phyloP scores from a whole-genome alignment of 2,329 filamentous ascomycete species.

The Paraphaeosphaeria sporulosa region DNA sequence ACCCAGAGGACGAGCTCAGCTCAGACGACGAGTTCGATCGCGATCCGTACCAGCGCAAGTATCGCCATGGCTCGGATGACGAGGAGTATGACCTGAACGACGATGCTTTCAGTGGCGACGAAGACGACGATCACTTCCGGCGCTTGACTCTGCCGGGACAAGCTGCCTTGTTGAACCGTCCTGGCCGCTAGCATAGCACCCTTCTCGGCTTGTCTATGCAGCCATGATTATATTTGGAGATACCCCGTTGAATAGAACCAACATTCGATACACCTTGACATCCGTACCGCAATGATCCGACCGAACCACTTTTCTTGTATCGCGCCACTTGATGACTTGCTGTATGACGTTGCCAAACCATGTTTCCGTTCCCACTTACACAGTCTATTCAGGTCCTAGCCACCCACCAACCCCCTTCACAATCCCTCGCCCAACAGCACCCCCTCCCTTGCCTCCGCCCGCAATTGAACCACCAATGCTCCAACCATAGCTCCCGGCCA shows the following conservation, averaged over 20 bases:
- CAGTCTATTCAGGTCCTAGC: neutral
- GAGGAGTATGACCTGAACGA: conserved; percentile 46
- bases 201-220: neutral
- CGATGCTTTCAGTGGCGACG: conserved; percentile 34
- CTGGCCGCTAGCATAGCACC: conserved; percentile 18
- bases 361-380: neutral
- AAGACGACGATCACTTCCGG: conserved; percentile 39
- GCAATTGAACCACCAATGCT: conserved; percentile 15
- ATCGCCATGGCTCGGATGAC: conserved; percentile 49
- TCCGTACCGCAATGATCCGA: neutral
- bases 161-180: conserved; percentile 34
- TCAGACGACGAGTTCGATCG: conserved; percentile 71
- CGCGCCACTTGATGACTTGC: too few species aligned
- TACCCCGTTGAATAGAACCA: neutral
- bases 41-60: conserved; percentile 50
- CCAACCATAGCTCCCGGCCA: conserved; percentile 24
- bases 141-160: conserved; percentile 32
- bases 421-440: too few species aligned
- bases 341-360: neutral
- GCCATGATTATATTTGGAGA: neutral
- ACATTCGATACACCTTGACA: neutral
- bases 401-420: neutral
- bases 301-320: too few species aligned
- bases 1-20: conserved; percentile 80
- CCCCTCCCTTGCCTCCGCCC: conserved; percentile 13